Evolutionary conservation across 2,329 filamentous ascomycete species (phyloP).

Genomic region (Trichoderma sp.): DNA sequence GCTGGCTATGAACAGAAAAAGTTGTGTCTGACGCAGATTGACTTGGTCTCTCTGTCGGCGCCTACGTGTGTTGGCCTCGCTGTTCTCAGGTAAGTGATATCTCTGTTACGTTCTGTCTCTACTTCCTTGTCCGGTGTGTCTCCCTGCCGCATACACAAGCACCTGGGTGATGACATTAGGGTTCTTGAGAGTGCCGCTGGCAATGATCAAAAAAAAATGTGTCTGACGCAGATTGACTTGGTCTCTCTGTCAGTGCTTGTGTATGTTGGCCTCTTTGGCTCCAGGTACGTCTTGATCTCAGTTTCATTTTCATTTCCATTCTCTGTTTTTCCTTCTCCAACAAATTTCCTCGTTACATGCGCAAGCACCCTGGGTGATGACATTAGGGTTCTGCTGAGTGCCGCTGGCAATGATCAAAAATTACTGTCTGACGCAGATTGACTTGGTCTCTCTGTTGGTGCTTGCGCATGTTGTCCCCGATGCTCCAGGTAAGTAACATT

Average conservation of each 20-base stretch:
- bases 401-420: neutral
- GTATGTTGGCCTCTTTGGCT: neutral
- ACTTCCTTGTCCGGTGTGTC: neutral
- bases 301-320: neutral
- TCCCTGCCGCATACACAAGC: neutral
- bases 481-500: too few relatives aligned
- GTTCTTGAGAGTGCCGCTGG: neutral
- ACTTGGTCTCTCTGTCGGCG: neutral
- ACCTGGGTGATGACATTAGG: neutral
- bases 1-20: neutral
- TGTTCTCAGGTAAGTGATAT: neutral
- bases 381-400: neutral
- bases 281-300: neutral
- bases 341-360: neutral
- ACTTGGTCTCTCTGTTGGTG: too few relatives aligned
- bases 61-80: neutral
- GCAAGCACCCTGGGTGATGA: conserved; percentile 2
- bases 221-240: neutral
- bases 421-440: neutral
- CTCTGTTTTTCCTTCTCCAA: neutral
- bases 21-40: neutral
- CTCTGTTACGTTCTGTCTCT: neutral
- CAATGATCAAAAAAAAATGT: neutral
- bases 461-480: too few relatives aligned
- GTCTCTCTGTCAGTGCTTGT: too few relatives aligned